Conservation (phyloP, 78 protist species). For the Anaeramoeba ignava region DNA sequence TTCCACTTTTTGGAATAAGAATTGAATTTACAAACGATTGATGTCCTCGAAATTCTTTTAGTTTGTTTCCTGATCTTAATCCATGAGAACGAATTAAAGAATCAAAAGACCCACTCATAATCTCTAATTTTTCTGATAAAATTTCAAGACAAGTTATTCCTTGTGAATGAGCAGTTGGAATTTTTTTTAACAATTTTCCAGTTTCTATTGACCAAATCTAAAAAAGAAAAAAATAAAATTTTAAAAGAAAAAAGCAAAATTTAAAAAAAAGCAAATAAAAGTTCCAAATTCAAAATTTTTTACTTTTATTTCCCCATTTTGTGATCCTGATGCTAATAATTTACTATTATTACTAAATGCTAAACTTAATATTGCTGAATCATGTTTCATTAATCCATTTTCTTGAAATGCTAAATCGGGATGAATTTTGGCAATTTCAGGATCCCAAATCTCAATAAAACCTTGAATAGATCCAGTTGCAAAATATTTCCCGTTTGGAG, state of each 20-base stretch:
- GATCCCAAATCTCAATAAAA: constrained; percentile 44
- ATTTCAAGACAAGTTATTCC: constrained; percentile 11
- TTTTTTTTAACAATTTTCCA: neutral
- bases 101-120: constrained; percentile 8
- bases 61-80: constrained; percentile 49
- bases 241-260: neutral
- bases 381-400: constrained; percentile 4
- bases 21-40: constrained; percentile 53
- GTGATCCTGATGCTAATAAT: neutral
- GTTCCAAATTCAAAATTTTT: neutral
- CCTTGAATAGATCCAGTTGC: constrained; percentile 44
- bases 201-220: neutral
- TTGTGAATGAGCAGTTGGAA: neutral
- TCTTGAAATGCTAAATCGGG: constrained; percentile 44
- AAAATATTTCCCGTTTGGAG: constrained; percentile 52
- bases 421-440: constrained; percentile 53
- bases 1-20: too few species aligned
- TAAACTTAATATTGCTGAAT: neutral
- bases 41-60: constrained; percentile 65
- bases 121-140: neutral
- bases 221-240: neutral
- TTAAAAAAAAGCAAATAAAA: neutral
- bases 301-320: constrained; percentile 4
- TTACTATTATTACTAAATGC: constrained; percentile 3
- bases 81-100: constrained; percentile 34